phyloP scores from a whole-genome alignment of 306 rosid species.

The Oemleria cerasiformis region DNA sequence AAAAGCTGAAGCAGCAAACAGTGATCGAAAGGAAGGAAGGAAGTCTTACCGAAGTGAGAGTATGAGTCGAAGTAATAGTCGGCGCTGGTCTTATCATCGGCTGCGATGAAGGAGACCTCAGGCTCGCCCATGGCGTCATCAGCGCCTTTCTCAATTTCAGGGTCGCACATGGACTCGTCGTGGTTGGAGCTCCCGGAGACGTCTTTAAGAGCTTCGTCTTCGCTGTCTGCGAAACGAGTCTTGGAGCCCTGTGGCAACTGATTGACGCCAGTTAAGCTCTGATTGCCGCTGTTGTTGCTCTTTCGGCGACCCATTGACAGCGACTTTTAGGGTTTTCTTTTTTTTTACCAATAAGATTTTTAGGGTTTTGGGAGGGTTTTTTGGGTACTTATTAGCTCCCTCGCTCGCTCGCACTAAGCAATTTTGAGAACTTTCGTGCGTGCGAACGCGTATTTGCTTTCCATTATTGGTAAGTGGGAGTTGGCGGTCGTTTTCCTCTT shows the following conservation, averaged over 20 bases:
- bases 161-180: conserved; percentile 77
- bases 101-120: conserved; percentile 28
- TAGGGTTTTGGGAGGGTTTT: conserved; percentile 13
- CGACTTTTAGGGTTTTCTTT: conserved; percentile 3
- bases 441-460: not conserved
- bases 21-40: not conserved
- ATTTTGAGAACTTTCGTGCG: not conserved
- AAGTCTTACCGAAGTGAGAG: conserved; percentile 81
- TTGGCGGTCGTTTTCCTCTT: not conserved
- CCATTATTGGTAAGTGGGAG: not conserved
- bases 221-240: conserved; percentile 52
- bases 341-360: too few species aligned
- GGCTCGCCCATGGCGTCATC: conserved; percentile 33
- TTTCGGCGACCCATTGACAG: conserved; percentile 64
- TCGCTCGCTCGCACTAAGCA: not conserved
- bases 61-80: conserved; percentile 98
- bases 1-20: not conserved
- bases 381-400: not conserved
- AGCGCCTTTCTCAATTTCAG: conserved; percentile 35
- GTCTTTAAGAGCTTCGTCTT: conserved; percentile 44
- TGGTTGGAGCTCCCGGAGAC: conserved; percentile 57
- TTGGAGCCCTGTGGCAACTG: conserved; percentile 28
- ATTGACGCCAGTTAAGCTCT: conserved; percentile 26
- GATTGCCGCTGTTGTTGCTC: conserved; percentile 25
- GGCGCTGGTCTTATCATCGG: conserved; percentile 88